Percentiles rank a stretch among this genome's conserved stretches.
phyloP scores from a whole-genome alignment of 306 rosid species.

The Cucurbita argyrosperma region DNA sequence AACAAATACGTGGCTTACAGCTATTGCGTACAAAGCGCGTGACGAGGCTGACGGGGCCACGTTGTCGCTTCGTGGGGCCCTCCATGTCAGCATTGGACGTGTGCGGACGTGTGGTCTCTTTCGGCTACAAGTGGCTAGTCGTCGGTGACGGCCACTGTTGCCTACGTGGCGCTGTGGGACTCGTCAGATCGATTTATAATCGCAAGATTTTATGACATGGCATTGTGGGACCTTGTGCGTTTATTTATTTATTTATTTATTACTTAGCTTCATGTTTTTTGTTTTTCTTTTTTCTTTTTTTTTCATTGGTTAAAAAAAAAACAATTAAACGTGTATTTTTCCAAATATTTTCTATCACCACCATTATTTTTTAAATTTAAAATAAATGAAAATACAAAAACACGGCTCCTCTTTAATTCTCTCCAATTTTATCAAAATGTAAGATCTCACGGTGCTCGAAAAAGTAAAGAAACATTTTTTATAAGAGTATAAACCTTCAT shows the following conservation, averaged over 20 bases:
- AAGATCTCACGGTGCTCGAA: too few relatives aligned
- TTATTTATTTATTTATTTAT: not conserved
- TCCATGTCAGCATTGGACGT: slow-evolving; percentile 22
- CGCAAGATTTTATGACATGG: slow-evolving; percentile 17
- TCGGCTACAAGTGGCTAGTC: slow-evolving; percentile 24
- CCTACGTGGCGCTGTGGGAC: not conserved
- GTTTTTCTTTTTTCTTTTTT: too few relatives aligned
- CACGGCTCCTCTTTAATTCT: too few relatives aligned
- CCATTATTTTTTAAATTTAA: too few relatives aligned
- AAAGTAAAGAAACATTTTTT: too few relatives aligned
- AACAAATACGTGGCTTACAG: slow-evolving; percentile 14
- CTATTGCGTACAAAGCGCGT: slow-evolving; percentile 28
- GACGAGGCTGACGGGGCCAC: slow-evolving; percentile 62
- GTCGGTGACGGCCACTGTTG: not conserved
- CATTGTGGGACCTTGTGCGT: not conserved
- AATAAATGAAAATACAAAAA: too few relatives aligned
- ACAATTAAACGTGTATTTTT: too few relatives aligned
- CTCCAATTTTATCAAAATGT: too few relatives aligned
- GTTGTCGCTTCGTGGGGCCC: slow-evolving; percentile 35
- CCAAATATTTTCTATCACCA: too few relatives aligned
- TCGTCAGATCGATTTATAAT: not conserved
- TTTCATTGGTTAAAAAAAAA: too few relatives aligned
- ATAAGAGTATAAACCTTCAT: too few relatives aligned
- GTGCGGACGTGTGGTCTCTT: slow-evolving; percentile 22
- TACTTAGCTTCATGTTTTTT: not conserved